Conservation (phyloP, 2,329 filamentous ascomycete species). For the Beauveria australis region DNA sequence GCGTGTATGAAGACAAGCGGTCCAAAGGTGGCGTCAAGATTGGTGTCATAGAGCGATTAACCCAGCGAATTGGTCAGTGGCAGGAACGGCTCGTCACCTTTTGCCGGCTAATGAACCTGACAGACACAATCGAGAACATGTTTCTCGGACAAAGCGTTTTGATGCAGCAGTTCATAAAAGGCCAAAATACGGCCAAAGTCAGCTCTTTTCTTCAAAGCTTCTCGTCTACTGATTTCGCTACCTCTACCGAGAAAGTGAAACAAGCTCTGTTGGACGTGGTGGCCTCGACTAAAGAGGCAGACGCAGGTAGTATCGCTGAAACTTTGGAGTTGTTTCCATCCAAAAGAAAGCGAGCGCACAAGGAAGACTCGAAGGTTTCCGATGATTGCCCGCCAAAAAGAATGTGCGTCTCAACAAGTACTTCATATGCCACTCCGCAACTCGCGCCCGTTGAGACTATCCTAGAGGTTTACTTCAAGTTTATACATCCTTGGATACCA, state of each 20-base stretch:
- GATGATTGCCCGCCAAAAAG: not conserved
- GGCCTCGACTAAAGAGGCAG: not conserved
- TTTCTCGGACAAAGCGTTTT: conserved; percentile 29
- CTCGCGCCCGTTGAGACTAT: conserved; percentile 25
- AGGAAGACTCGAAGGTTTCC: not conserved
- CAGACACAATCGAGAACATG: conserved; percentile 27
- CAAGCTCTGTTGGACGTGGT: not conserved
- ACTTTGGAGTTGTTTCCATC: not conserved
- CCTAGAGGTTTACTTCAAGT: conserved; percentile 27
- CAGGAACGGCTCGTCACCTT: conserved; percentile 3
- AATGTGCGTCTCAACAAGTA: not conserved
- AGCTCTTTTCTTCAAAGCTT: not conserved
- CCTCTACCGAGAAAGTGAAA: not conserved
- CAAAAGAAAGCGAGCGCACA: not conserved
- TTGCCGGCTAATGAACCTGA: conserved; percentile 12
- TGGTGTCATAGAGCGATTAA: conserved; percentile 27
- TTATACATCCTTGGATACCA: conserved; percentile 31
- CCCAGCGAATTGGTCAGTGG: conserved; percentile 22
- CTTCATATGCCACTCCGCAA: conserved; percentile 11
- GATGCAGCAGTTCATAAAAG: conserved; percentile 25
- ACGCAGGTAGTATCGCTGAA: not conserved
- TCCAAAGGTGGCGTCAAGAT: conserved; percentile 26
- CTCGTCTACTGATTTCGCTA: not conserved
- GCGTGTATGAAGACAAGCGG: conserved; percentile 26
- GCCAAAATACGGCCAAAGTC: not conserved